Conservation (phyloP, 805 yeast species). For the Blastobotrys terrestris region DNA sequence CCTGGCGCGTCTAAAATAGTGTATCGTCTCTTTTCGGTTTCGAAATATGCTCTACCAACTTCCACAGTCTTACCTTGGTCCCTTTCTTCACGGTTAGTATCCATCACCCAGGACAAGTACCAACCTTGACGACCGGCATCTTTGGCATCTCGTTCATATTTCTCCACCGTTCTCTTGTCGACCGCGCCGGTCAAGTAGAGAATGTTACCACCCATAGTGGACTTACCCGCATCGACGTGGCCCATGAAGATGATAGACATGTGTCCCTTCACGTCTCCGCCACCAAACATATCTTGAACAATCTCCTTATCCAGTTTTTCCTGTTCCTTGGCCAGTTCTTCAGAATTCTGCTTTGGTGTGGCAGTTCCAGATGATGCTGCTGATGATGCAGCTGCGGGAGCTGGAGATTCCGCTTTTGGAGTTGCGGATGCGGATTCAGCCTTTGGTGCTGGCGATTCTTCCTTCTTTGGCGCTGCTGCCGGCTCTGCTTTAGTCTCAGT, state of each 20-base stretch:
- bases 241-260: conserved; percentile 98
- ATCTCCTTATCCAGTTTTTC: conserved; percentile 81
- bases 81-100: conserved; percentile 98
- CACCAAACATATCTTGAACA: conserved; percentile 90
- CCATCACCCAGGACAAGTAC: conserved; percentile 99
- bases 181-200: conserved; percentile 92
- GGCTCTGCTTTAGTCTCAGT: too few relatives aligned
- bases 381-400: conserved; percentile 20
- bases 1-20: conserved; percentile 99
- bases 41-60: conserved; percentile 96
- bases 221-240: conserved; percentile 99
- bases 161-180: conserved; percentile 97
- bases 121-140: conserved; percentile 99
- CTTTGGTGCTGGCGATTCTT: conserved; percentile 10
- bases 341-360: conserved; percentile 34
- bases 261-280: conserved; percentile 69
- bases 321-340: conserved; percentile 55
- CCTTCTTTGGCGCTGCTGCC: conserved; percentile 6
- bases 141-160: conserved; percentile 96
- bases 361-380: conserved; percentile 19
- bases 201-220: conserved; percentile 98
- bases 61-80: conserved; percentile 98
- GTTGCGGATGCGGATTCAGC: conserved; percentile 21
- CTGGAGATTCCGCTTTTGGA: conserved; percentile 20
- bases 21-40: conserved; percentile 96